Conservation (phyloP, 139 green algal species). For the Yamagishiella unicocca region DNA sequence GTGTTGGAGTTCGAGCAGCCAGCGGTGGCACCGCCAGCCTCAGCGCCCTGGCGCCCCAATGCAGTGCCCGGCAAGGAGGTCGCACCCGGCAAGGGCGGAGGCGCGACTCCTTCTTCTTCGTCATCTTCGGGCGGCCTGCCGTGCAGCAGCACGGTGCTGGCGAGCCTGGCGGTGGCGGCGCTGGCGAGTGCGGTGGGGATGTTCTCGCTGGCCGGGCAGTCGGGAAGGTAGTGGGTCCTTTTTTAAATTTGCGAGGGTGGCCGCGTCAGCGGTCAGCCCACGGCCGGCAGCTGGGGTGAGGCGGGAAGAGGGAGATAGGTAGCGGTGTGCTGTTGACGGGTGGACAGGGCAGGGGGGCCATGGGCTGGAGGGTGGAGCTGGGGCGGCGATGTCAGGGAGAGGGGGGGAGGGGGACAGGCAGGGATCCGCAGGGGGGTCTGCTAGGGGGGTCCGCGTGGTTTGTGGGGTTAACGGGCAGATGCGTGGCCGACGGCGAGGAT, state of each 20-base stretch:
- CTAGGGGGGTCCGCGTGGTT: too few species aligned
- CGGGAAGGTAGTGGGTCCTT: background rate
- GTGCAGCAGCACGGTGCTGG: slow-evolving; percentile 38
- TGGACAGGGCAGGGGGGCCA: too few species aligned
- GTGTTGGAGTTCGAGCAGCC: slow-evolving; percentile 30
- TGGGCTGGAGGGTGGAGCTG: too few species aligned
- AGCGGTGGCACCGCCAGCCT: background rate
- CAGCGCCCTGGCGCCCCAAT: background rate
- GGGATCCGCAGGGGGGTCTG: too few species aligned
- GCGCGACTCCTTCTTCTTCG: background rate
- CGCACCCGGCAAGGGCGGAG: background rate
- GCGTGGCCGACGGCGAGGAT: too few species aligned
- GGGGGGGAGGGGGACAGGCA: too few species aligned
- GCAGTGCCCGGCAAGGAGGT: background rate
- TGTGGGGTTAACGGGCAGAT: too few species aligned
- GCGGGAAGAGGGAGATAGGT: background rate
- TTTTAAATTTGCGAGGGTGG: background rate
- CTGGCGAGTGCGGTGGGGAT: slow-evolving; percentile 34
- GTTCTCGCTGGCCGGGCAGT: slow-evolving; percentile 17
- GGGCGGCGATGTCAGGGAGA: too few species aligned
- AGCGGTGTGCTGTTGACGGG: background rate
- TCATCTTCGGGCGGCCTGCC: background rate
- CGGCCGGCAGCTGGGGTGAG: background rate
- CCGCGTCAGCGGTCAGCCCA: background rate
- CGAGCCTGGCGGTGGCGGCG: slow-evolving; percentile 38